These are phyloP conservation scores for Phialophora tarda DNA, from an alignment of 2,329 filamentous ascomycete genomes.

Conservation along the genomic window DNA sequence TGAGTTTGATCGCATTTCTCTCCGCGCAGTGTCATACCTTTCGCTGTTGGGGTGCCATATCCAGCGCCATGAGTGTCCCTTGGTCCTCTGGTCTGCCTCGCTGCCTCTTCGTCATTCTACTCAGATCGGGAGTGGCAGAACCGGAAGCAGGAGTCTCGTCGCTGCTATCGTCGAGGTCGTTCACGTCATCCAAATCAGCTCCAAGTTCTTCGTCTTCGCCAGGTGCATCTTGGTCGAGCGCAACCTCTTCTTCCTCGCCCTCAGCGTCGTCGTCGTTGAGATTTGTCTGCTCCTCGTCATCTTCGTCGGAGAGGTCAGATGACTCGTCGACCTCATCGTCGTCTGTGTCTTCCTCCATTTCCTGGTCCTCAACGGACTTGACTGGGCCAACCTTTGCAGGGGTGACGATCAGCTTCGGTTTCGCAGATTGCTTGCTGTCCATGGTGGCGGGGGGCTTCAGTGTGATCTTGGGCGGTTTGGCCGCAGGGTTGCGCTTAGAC, in stretches of 20 bases:
- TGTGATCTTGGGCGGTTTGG: conserved; percentile 39
- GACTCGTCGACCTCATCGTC: conserved; percentile 59
- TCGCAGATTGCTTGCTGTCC: conserved; percentile 46
- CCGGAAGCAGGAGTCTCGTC: conserved; percentile 53
- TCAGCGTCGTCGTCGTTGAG: conserved; percentile 55
- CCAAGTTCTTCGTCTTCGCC: conserved; percentile 48
- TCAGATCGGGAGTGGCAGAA: conserved; percentile 66
- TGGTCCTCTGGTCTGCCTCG: conserved; percentile 63
- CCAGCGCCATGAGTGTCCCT: conserved; percentile 58
- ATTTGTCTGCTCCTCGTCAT: conserved; percentile 47
- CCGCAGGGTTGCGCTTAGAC: conserved; percentile 28
- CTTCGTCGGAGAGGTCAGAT: conserved; percentile 54
- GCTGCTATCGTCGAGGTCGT: conserved; percentile 52
- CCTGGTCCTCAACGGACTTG: conserved; percentile 55
- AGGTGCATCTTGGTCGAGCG: conserved; percentile 45
- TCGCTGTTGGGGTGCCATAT: conserved; percentile 53
- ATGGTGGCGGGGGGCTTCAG: conserved; percentile 37
- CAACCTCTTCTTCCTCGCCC: conserved; percentile 45
- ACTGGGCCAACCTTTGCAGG: conserved; percentile 45
- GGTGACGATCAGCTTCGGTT: conserved; percentile 47
- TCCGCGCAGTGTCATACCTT: conserved; percentile 26
- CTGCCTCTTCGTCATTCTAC: conserved; percentile 72
- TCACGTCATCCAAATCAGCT: conserved; percentile 49
- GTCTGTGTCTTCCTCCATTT: conserved; percentile 56
- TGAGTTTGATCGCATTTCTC: conserved; percentile 47